Evolutionary conservation across 2,329 filamentous ascomycete species (phyloP).

Genomic region (Alternaria brassicicola): DNA sequence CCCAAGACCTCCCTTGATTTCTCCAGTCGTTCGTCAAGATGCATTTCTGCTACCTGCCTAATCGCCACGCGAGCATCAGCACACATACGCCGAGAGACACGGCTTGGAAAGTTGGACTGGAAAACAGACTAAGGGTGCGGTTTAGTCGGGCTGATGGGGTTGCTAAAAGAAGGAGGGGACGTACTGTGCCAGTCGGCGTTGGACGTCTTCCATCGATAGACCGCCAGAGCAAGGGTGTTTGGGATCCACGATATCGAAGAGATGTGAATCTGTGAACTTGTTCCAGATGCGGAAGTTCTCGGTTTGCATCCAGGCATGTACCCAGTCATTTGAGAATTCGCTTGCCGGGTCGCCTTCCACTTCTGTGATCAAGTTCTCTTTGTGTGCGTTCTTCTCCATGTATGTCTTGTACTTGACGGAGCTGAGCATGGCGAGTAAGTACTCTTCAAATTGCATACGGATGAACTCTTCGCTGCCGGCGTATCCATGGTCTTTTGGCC

Average conservation of each 20-base stretch:
- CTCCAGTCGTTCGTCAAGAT: slow-evolving; percentile 87
- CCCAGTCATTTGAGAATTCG: slow-evolving; percentile 84
- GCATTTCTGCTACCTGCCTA: slow-evolving; percentile 85
- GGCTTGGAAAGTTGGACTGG: slow-evolving; percentile 37
- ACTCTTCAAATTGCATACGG: slow-evolving; percentile 94
- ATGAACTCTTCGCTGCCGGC: slow-evolving; percentile 97
- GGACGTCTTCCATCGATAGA: slow-evolving; percentile 91
- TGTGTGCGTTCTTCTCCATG: slow-evolving; percentile 51
- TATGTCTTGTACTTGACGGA: slow-evolving; percentile 82
- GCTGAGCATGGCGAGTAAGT: slow-evolving; percentile 85
- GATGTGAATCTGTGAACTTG: slow-evolving; percentile 71
- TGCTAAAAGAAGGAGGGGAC: slow-evolving; percentile 23
- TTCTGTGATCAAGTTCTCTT: slow-evolving; percentile 67
- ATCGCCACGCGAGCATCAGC: slow-evolving; percentile 46
- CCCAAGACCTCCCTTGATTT: slow-evolving; percentile 83
- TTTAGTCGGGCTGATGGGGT: slow-evolving; percentile 33
- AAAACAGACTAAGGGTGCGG: slow-evolving; percentile 35
- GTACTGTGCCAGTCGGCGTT: slow-evolving; percentile 78
- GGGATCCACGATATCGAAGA: slow-evolving; percentile 94
- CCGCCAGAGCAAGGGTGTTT: slow-evolving; percentile 92
- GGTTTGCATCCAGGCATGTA: slow-evolving; percentile 85
- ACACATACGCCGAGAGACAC: slow-evolving; percentile 40
- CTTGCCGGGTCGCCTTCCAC: slow-evolving; percentile 79
- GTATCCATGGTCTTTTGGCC: slow-evolving; percentile 94
- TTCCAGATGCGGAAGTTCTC: slow-evolving; percentile 94